Conservation (phyloP, 140 eudicot genomes). For the Anethum foeniculum region DNA sequence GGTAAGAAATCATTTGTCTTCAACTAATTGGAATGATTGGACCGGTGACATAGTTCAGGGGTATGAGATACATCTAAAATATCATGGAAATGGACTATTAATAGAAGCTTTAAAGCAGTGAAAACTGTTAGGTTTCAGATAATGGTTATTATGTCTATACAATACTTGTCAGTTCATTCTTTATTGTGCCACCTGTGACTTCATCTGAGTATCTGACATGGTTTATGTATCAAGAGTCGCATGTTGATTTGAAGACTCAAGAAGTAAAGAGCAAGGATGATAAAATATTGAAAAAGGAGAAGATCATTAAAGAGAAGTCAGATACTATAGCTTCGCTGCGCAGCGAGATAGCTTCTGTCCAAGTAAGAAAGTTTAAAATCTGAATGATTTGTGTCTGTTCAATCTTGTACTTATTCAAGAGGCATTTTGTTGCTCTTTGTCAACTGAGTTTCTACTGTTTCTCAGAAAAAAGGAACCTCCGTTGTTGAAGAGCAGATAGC, state of each 20-base stretch:
- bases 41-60: background rate
- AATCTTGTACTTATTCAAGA: background rate
- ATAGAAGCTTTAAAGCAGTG: background rate
- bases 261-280: conserved; percentile 64
- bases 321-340: conserved; percentile 41
- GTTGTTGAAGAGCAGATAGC: conserved; percentile 47
- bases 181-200: background rate
- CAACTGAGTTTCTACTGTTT: conserved; percentile 12
- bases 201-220: background rate
- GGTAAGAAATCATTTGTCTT: background rate
- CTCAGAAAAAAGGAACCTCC: conserved; percentile 51
- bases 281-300: conserved; percentile 48
- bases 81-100: background rate
- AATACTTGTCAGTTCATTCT: background rate
- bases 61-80: background rate
- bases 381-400: background rate
- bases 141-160: background rate
- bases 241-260: conserved; percentile 44
- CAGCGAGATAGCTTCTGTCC: conserved; percentile 45
- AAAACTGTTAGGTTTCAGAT: background rate
- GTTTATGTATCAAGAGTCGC: conserved; percentile 43
- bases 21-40: background rate
- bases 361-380: conserved; percentile 31
- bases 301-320: conserved; percentile 37
- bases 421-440: background rate